Conservation (phyloP, 768 basidiomycete genomes). For the Trametes villosa region DNA sequence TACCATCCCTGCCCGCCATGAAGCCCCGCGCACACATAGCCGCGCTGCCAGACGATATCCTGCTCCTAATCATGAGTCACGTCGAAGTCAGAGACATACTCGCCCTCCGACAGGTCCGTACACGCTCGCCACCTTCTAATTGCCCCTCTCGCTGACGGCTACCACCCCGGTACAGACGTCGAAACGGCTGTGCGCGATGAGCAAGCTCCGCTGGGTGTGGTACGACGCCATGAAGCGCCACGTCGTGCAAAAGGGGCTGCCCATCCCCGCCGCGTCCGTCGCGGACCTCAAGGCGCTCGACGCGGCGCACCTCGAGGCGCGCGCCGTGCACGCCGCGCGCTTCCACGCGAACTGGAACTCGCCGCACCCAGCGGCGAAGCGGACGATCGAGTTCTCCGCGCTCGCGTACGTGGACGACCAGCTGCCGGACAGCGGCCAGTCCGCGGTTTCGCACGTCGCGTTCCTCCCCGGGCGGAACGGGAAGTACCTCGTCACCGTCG, state of each 20-base stretch:
- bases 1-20: neutral
- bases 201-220: constrained; percentile 44
- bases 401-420: constrained; percentile 20
- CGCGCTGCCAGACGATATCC: constrained; percentile 40
- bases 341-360: constrained; percentile 43
- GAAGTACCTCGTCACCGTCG: constrained; percentile 36
- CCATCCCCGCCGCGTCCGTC: constrained; percentile 35
- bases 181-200: constrained; percentile 34
- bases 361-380: constrained; percentile 25
- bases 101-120: constrained; percentile 36
- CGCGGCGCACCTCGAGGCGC: constrained; percentile 39
- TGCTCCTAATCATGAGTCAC: constrained; percentile 38
- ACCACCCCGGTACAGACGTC: constrained; percentile 32
- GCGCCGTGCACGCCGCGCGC: constrained; percentile 38
- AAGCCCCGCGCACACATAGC: constrained; percentile 19
- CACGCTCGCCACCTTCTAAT: constrained; percentile 11
- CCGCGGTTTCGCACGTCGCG: constrained; percentile 32
- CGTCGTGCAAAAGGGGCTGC: constrained; percentile 38
- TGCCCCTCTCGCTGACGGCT: neutral
- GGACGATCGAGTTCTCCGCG: constrained; percentile 32
- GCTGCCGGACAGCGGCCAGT: constrained; percentile 16
- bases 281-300: constrained; percentile 35
- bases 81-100: constrained; percentile 39
- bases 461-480: constrained; percentile 38
- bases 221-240: constrained; percentile 39